Evolutionary conservation across 1,284 basidiomycete genomes (phyloP).

Genomic region (Boletus hoseneyae): DNA sequence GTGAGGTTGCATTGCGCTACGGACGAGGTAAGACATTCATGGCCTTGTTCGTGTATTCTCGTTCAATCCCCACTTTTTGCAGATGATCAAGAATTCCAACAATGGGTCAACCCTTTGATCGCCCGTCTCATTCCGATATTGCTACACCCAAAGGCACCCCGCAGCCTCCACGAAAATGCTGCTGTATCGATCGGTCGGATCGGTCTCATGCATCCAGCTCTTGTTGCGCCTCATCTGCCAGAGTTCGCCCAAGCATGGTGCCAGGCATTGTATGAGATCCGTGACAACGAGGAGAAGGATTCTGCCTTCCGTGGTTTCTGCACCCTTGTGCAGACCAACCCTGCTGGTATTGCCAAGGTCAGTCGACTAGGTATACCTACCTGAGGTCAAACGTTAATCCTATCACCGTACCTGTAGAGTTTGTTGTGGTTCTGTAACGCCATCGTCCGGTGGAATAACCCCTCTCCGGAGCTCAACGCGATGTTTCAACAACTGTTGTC

Average conservation of each 20-base stretch:
- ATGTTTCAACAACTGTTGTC: constrained; percentile 87
- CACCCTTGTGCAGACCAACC: constrained; percentile 92
- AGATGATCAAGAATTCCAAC: constrained; percentile 82
- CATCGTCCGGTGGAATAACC: constrained; percentile 90
- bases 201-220: constrained; percentile 84
- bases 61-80: constrained; percentile 9
- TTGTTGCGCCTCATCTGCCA: constrained; percentile 87
- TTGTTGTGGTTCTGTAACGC: constrained; percentile 96
- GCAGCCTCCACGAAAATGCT: constrained; percentile 95
- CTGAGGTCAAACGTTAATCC: constrained; percentile 8
- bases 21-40: constrained; percentile 56
- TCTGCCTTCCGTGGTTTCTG: constrained; percentile 99
- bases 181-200: constrained; percentile 99
- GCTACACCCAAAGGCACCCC: constrained; percentile 86
- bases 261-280: constrained; percentile 95
- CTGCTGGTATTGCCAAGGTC: constrained; percentile 85
- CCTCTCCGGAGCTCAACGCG: constrained; percentile 81
- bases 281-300: constrained; percentile 99
- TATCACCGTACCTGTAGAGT: constrained; percentile 48
- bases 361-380: constrained; percentile 21
- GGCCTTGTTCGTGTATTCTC: neutral
- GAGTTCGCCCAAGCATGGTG: constrained; percentile 97
- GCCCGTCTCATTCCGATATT: constrained; percentile 90
- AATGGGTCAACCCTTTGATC: constrained; percentile 87
- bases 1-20: constrained; percentile 91